Evolutionary conservation across 805 yeast species (phyloP).

Genomic region (Ogataea siamensis): DNA sequence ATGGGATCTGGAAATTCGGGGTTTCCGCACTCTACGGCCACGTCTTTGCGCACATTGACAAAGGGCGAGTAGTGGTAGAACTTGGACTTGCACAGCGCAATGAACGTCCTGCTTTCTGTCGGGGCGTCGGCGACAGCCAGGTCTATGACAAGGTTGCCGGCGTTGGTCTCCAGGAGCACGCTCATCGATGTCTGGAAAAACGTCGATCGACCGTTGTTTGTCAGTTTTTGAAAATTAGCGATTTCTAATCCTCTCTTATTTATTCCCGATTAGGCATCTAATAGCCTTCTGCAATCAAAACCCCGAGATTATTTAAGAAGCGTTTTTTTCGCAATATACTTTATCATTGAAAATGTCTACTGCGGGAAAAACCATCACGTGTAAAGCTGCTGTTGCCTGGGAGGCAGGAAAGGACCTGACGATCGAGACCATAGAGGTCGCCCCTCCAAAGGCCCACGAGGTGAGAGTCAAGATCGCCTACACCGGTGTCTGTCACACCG

Average conservation of each 20-base stretch:
- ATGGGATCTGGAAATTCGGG: slow-evolving; percentile 34
- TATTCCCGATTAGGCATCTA: slow-evolving; percentile 16
- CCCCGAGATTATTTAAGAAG: background rate
- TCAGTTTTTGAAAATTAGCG: background rate
- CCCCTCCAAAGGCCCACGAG: slow-evolving; percentile 95
- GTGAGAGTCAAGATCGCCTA: slow-evolving; percentile 84
- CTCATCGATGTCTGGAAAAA: slow-evolving; percentile 34
- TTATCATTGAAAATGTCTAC: slow-evolving; percentile 27
- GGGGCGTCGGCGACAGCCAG: slow-evolving; percentile 37
- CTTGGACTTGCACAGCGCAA: slow-evolving; percentile 51
- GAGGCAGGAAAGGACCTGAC: slow-evolving; percentile 75
- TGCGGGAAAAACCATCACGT: slow-evolving; percentile 52
- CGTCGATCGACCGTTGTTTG: slow-evolving; percentile 5
- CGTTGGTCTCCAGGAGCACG: slow-evolving; percentile 37
- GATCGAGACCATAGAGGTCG: slow-evolving; percentile 86
- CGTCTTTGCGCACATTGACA: slow-evolving; percentile 40
- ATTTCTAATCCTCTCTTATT: slow-evolving; percentile 7
- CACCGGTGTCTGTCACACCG: slow-evolving; percentile 98
- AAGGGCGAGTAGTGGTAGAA: slow-evolving; percentile 54
- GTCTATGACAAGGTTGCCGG: slow-evolving; percentile 54
- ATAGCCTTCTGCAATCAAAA: slow-evolving; percentile 19
- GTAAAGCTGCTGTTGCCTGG: slow-evolving; percentile 98
- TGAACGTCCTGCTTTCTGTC: slow-evolving; percentile 43
- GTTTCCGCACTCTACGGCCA: slow-evolving; percentile 45
- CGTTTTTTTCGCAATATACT: background rate